Evolutionary conservation across 495 filamentous ascomycete genomes (phyloP), one percentile per base, ranked within the genome.

Genomic region (Podospora conica): DNA sequence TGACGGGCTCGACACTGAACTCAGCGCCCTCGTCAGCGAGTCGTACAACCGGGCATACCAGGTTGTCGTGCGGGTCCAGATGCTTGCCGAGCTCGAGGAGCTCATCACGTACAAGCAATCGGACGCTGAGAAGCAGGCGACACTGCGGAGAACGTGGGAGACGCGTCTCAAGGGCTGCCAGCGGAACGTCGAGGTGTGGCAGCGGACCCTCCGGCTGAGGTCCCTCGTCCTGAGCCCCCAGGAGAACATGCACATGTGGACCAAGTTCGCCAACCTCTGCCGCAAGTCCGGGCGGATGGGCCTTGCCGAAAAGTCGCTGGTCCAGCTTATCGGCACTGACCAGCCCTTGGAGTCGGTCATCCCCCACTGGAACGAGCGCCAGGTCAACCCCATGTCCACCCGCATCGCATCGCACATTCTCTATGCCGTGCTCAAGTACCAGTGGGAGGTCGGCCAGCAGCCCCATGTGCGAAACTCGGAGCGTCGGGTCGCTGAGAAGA

Each of bases 191-290:
- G 95, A 99, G 70, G 93, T 97, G 9, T 99, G 95, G 95, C 93
- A 97, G 74, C 84, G 96, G 54, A 98, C 96, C 92, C 86, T 99
- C 24, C 96, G 97, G 74, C 91, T 98, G 48, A 86, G 96, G 66
- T 91, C 91, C 18, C 85, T 99, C 56, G 95, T 99, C 58, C 93
- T 97, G 60, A 85, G 84, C 11, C 93, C 95, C 4, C 87, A 85
- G 28, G 93, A 99, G 74, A 96, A 98, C 69, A 90, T 96, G 82
- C 90, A 95, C 71, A 98, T 98, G 92, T 96, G 91, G 84, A 97
- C 98, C 80, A 99, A 99, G 73, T 98, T 97, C 71, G 91, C 96
- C 66, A 98, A 97, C 69, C 85, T 99, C 9, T 99, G 95, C 76
- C 89, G 95, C 70, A 99, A 98, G 74, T 96, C 92, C 29, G 90